Percentiles rank a stretch among this genome's conserved stretches.
phyloP scores from a whole-genome alignment of 176 grass and related monocot genomes.

The Carex pumila region DNA sequence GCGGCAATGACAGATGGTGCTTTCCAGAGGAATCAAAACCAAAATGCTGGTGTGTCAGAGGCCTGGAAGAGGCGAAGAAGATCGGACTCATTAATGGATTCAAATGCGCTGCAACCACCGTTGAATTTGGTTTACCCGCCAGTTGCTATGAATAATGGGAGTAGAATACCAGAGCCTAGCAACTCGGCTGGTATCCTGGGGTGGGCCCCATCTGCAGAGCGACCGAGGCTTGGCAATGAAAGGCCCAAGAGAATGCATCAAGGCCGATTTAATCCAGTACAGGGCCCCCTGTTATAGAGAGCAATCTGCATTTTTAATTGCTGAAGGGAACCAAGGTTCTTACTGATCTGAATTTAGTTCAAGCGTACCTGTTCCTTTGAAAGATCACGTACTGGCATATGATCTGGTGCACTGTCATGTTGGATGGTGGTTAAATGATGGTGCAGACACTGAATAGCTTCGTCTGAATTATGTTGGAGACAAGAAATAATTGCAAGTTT shows the following conservation, averaged over 20 bases:
- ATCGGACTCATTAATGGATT: constrained; percentile 32
- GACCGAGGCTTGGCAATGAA: constrained; percentile 60
- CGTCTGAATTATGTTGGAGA: constrained; percentile 13
- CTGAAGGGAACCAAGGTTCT: not conserved
- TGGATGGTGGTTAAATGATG: not conserved
- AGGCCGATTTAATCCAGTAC: constrained; percentile 46
- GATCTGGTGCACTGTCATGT: not conserved
- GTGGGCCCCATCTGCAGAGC: constrained; percentile 69
- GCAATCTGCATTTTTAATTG: not conserved
- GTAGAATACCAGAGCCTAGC: constrained; percentile 45
- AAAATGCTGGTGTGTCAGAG: constrained; percentile 70
- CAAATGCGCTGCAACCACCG: constrained; percentile 9
- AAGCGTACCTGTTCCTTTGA: not conserved
- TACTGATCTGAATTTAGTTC: constrained; percentile 3
- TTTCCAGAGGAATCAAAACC: constrained; percentile 15
- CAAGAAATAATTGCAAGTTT: constrained; percentile 13
- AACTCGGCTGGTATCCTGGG: constrained; percentile 92
- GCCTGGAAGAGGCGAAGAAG: constrained; percentile 83
- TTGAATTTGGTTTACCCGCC: constrained; percentile 33
- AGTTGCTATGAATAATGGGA: constrained; percentile 52
- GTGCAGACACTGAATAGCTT: constrained; percentile 13
- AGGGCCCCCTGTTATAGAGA: constrained; percentile 49
- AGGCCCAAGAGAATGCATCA: constrained; percentile 57
- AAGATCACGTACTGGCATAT: not conserved
- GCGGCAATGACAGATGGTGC: constrained; percentile 49